Evolutionary conservation across 1,284 basidiomycete genomes (phyloP).

Genomic region (Cryptococcus deneoformans): DNA sequence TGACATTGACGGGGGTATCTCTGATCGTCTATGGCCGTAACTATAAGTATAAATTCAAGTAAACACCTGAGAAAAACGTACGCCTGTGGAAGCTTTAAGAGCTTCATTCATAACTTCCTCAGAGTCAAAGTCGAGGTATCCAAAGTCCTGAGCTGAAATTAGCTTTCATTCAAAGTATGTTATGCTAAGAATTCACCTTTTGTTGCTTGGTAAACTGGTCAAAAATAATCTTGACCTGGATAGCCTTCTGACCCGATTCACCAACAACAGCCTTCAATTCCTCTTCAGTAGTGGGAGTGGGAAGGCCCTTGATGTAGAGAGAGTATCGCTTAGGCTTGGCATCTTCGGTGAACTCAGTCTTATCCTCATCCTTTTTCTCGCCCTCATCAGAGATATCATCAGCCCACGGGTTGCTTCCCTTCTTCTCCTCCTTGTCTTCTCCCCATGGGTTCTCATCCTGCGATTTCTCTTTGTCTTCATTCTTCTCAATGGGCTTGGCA

Average conservation of each 20-base stretch:
- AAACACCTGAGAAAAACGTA: constrained; percentile 43
- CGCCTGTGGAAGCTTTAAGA: constrained; percentile 66
- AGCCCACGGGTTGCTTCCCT: constrained; percentile 15
- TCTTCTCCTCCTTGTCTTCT: constrained; percentile 24
- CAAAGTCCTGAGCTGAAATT: constrained; percentile 46
- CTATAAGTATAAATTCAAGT: neutral
- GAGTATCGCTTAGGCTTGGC: constrained; percentile 71
- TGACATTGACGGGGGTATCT: constrained; percentile 49
- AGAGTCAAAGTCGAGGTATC: constrained; percentile 82
- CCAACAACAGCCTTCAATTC: constrained; percentile 73
- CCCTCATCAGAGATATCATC: constrained; percentile 15
- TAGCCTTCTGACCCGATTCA: constrained; percentile 56
- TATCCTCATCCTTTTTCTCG: constrained; percentile 57
- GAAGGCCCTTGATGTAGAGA: constrained; percentile 69
- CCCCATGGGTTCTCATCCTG: neutral
- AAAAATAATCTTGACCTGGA: constrained; percentile 61
- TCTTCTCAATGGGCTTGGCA: neutral
- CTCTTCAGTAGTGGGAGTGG: constrained; percentile 59
- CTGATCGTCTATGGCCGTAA: constrained; percentile 26
- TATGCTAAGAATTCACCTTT: constrained; percentile 17
- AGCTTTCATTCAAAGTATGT: constrained; percentile 1
- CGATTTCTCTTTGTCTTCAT: neutral
- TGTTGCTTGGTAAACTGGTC: constrained; percentile 47
- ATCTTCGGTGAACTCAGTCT: constrained; percentile 44
- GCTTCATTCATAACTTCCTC: constrained; percentile 76